phyloP scores from a whole-genome alignment of 331 rosid species.

The Arachis monticola region DNA sequence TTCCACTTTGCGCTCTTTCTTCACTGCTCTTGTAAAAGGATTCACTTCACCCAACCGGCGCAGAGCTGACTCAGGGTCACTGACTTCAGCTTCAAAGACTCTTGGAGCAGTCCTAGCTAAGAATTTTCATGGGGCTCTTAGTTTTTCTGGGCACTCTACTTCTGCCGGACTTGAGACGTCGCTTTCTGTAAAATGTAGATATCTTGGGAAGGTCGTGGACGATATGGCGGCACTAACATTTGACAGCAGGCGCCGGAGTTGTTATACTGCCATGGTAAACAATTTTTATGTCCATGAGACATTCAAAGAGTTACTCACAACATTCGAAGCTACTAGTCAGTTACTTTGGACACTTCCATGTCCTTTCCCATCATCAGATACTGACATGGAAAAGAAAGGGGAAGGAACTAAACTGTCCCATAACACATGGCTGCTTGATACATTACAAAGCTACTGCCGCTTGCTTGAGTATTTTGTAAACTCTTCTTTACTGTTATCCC shows the following conservation, averaged over 20 bases:
- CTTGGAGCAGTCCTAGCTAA: slow-evolving; percentile 92
- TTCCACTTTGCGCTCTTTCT: slow-evolving; percentile 83
- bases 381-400: slow-evolving; percentile 63
- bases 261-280: slow-evolving; percentile 83
- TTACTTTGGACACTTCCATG: slow-evolving; percentile 84
- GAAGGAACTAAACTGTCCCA: slow-evolving; percentile 73
- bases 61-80: slow-evolving; percentile 82
- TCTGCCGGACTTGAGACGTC: slow-evolving; percentile 65
- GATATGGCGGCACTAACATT: slow-evolving; percentile 87
- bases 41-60: slow-evolving; percentile 93
- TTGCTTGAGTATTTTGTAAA: slow-evolving; percentile 93
- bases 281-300: slow-evolving; percentile 95
- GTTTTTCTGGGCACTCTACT: slow-evolving; percentile 81
- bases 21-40: slow-evolving; percentile 92
- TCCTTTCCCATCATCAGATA: slow-evolving; percentile 59
- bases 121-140: slow-evolving; percentile 85
- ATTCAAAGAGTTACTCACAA: slow-evolving; percentile 86
- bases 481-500: slow-evolving; percentile 84
- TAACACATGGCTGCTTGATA: slow-evolving; percentile 86
- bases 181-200: slow-evolving; percentile 90
- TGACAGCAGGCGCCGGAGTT: slow-evolving; percentile 88
- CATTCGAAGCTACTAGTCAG: slow-evolving; percentile 98
- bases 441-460: slow-evolving; percentile 84
- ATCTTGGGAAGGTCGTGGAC: slow-evolving; percentile 94
- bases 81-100: slow-evolving; percentile 83